Evolutionary conservation across 805 yeast species (phyloP).

Genomic region (Pichia phayaonensis): DNA sequence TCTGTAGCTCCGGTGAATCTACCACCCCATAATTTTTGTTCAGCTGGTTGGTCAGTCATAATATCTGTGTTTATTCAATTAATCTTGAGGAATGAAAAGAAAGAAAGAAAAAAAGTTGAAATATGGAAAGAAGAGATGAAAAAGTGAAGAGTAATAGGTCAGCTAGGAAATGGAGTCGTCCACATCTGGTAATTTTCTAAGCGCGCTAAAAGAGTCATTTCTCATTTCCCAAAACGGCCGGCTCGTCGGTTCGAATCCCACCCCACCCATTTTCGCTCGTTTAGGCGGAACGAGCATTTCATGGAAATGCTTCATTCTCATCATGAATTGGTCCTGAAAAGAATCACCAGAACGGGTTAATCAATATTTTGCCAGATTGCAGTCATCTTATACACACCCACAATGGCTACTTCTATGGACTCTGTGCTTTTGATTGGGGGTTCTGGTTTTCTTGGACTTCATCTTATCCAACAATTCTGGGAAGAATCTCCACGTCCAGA

Average conservation of each 20-base stretch:
- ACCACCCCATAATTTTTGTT: constrained; percentile 93
- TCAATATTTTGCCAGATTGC: neutral
- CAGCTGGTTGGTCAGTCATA: constrained; percentile 45
- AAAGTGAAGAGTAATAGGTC: neutral
- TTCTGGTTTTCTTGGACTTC: constrained; percentile 89
- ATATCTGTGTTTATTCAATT: neutral
- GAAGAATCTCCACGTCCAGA: constrained; percentile 55
- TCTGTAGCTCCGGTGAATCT: constrained; percentile 96
- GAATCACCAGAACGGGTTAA: neutral
- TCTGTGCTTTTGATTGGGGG: constrained; percentile 91
- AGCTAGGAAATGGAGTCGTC: neutral
- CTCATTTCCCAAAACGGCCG: neutral
- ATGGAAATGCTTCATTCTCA: neutral
- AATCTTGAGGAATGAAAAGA: too few species aligned
- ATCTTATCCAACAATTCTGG: constrained; percentile 79
- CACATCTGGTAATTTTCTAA: neutral
- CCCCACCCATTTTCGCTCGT: neutral
- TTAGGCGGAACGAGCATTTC: neutral
- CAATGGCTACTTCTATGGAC: constrained; percentile 24
- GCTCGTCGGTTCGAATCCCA: neutral
- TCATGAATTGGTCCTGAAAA: neutral
- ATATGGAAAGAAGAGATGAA: neutral
- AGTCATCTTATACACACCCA: neutral
- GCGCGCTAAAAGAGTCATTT: neutral
- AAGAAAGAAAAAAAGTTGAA: neutral